Percentiles rank a stretch among this genome's conserved stretches.
Conservation (phyloP, 2,329 filamentous ascomycete species). For the Diplocarpon rosae region DNA sequence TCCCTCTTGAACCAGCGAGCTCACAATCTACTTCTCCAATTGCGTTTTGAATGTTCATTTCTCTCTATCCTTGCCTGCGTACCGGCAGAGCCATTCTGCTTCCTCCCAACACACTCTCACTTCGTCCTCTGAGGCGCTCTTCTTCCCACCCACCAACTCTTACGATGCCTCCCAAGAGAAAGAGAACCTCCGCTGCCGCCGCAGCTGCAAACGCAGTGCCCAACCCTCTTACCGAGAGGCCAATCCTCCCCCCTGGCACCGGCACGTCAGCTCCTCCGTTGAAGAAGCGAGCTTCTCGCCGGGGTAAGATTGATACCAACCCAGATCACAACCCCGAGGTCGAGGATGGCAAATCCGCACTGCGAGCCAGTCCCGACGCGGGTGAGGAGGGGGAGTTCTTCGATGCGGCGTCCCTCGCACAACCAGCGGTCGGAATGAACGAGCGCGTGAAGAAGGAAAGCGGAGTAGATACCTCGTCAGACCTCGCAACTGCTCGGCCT, state of each 20-base stretch:
- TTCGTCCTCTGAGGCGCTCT: neutral
- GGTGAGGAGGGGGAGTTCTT: slow-evolving; percentile 23
- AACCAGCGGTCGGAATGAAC: slow-evolving; percentile 8
- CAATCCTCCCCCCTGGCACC: slow-evolving; percentile 9
- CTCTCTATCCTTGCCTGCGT: slow-evolving; percentile 6
- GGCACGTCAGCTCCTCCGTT: slow-evolving; percentile 11
- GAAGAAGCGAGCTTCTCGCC: slow-evolving; percentile 16
- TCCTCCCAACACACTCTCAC: neutral
- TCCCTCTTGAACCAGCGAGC: neutral
- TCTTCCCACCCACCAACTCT: neutral
- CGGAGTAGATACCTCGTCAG: slow-evolving; percentile 16
- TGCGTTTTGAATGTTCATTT: slow-evolving; percentile 8
- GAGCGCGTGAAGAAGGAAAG: slow-evolving; percentile 11
- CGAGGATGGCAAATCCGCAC: slow-evolving; percentile 23
- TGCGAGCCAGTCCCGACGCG: slow-evolving; percentile 25
- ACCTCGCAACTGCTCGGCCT: neutral
- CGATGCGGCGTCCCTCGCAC: slow-evolving; percentile 6
- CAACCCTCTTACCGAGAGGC: neutral
- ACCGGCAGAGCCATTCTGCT: slow-evolving; percentile 4
- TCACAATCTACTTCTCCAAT: neutral
- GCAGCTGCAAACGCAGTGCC: no score
- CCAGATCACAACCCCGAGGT: slow-evolving; percentile 25
- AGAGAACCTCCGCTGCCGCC: slow-evolving; percentile 21
- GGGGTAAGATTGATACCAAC: slow-evolving; percentile 21
- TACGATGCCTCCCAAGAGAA: slow-evolving; percentile 24